Percentiles rank a stretch among this genome's conserved stretches.
Evolutionary conservation across 2,329 filamentous ascomycete genomes (phyloP).

Genomic region (Botrytis paeoniae): DNA sequence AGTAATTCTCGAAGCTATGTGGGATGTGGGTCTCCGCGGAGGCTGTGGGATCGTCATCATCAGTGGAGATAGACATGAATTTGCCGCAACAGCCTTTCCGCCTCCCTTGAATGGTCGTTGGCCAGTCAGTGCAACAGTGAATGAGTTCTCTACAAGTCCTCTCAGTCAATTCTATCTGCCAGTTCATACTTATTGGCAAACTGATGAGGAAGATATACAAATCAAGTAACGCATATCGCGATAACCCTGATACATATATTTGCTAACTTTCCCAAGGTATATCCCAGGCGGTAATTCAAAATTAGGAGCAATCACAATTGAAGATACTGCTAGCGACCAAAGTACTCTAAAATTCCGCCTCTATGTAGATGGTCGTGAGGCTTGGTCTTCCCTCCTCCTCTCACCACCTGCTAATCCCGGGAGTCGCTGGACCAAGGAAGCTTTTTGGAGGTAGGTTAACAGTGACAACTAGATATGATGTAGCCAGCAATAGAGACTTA

Average conservation of each 20-base stretch:
- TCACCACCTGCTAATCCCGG: slow-evolving; percentile 42
- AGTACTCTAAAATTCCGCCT: slow-evolving; percentile 77
- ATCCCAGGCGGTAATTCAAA: slow-evolving; percentile 85
- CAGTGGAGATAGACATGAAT: slow-evolving; percentile 94
- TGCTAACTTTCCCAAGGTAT: slow-evolving; percentile 51
- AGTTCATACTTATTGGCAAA: slow-evolving; percentile 76
- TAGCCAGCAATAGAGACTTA: neutral
- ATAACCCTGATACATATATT: neutral
- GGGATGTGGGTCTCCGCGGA: slow-evolving; percentile 69
- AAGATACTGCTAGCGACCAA: slow-evolving; percentile 60
- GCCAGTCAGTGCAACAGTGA: slow-evolving; percentile 63
- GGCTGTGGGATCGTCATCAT: slow-evolving; percentile 79
- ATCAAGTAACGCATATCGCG: slow-evolving; percentile 63
- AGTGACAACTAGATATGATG: neutral
- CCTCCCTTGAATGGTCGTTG: slow-evolving; percentile 60
- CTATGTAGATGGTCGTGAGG: slow-evolving; percentile 76
- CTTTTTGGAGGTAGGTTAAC: slow-evolving; percentile 33
- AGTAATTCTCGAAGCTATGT: slow-evolving; percentile 83
- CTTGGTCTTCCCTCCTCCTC: slow-evolving; percentile 64
- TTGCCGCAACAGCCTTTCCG: slow-evolving; percentile 80
- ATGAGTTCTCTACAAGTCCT: slow-evolving; percentile 90
- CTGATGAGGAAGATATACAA: slow-evolving; percentile 75
- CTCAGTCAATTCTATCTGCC: slow-evolving; percentile 93
- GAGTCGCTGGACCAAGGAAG: slow-evolving; percentile 33
- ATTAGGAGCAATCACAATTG: slow-evolving; percentile 80